Evolutionary conservation across 2,329 filamentous ascomycete genomes (phyloP), one percentile per base, ranked within the genome.

Genomic region (Juglanconis sp.): DNA sequence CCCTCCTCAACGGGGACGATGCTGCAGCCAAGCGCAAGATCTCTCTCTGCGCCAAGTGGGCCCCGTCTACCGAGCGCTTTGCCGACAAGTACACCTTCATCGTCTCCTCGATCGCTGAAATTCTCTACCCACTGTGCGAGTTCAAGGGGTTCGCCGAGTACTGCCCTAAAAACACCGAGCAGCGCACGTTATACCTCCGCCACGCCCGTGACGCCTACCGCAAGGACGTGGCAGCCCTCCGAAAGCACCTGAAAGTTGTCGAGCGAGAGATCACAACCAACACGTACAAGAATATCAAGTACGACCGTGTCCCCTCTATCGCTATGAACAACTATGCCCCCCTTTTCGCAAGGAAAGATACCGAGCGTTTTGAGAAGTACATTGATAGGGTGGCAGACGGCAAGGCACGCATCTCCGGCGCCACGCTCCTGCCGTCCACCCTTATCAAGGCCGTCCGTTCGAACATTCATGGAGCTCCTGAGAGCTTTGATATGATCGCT

Each of bases 41-140:
- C 57, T 85, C 82, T 0, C 76, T 87, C 0, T 84, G 81, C 58
- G 82, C 77, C 2, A 87, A 87, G 63, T 87, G 84, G 85, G 81
- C 83, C 1, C 85, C 85, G 1, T 79, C 79, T 0, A 75, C 79
- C 17, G 77, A 78, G 38, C 76, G 74, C 42, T 83, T 83, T 64
- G 83, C 86, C 64, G 85, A 87, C 69, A 79, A 79, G 63, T 79
- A 85, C 63, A 87, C 84, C 2, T 79, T 80, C 64, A 76, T 87
- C 62, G 75, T 80, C 36, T 82, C 79, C 50, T 78, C 81, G 11
- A 86, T 87, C 58, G 80, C 84, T 5, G 84, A 87, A 69, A 72
- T 82, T 11, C 66, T 86, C 8, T 77, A 80, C 62, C 77, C 80
- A 0, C 65, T 69, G 1, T 65, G 66, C 0, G 60, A 70, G 1